Percentiles rank a stretch among this genome's conserved stretches.
Evolutionary conservation across 2,329 filamentous ascomycete species (phyloP).

Genomic region (Lachnum nothofagi): DNA sequence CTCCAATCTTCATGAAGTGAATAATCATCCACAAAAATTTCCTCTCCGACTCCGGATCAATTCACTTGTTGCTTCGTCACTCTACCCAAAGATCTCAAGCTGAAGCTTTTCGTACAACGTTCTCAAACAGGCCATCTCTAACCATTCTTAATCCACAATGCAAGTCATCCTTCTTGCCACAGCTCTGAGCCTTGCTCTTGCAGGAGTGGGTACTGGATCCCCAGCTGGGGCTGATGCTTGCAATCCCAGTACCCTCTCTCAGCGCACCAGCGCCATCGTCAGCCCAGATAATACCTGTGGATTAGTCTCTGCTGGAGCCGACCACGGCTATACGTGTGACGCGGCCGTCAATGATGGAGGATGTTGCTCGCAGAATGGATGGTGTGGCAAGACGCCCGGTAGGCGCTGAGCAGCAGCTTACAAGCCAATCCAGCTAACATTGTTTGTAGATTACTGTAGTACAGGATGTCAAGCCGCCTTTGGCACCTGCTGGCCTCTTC

Average conservation of each 20-base stretch:
- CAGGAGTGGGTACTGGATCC: slow-evolving; percentile 4
- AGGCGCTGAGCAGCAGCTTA: not conserved
- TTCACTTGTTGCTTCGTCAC: no score
- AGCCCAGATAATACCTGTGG: slow-evolving; percentile 23
- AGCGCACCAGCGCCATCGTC: not conserved
- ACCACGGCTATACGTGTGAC: slow-evolving; percentile 26
- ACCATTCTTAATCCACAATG: no score
- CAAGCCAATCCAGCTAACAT: not conserved
- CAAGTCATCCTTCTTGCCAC: no score
- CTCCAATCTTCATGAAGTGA: no score
- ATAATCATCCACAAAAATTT: no score
- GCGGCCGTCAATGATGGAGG: slow-evolving; percentile 18
- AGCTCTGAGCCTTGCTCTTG: slow-evolving; percentile 8
- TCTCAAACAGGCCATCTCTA: no score
- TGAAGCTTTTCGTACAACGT: no score
- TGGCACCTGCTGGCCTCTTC: not conserved
- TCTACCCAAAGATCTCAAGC: no score
- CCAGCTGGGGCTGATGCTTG: slow-evolving; percentile 6
- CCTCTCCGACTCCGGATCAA: no score
- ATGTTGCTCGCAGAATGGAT: slow-evolving; percentile 33
- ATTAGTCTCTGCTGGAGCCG: slow-evolving; percentile 1
- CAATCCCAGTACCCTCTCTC: slow-evolving; percentile 7
- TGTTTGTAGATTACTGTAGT: slow-evolving; percentile 26
- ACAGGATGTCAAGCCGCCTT: slow-evolving; percentile 25
- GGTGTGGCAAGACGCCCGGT: slow-evolving; percentile 25